These are phyloP conservation scores for Mycena pura DNA, from an alignment of 768 basidiomycete species.

Conservation along the genomic window DNA sequence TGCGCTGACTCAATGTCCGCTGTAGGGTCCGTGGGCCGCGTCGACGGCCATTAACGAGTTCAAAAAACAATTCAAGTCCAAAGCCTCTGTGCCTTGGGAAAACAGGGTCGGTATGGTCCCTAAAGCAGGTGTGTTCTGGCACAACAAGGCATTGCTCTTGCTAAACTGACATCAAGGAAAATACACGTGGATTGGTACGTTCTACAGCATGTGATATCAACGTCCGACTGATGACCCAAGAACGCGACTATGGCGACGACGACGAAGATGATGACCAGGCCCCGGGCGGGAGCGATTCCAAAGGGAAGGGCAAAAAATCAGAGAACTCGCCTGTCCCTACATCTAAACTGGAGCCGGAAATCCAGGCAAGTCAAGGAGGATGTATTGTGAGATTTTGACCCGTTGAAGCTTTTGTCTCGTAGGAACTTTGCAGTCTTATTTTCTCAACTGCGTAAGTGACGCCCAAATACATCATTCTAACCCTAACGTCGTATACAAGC, in stretches of 20 bases:
- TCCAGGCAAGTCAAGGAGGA: slow-evolving; percentile 44
- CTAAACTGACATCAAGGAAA: slow-evolving; percentile 48
- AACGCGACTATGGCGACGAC: slow-evolving; percentile 61
- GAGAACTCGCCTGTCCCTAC: slow-evolving; percentile 48
- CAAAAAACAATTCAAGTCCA: slow-evolving; percentile 66
- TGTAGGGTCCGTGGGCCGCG: slow-evolving; percentile 55
- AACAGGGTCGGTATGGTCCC: slow-evolving; percentile 56
- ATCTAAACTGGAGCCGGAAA: slow-evolving; percentile 48
- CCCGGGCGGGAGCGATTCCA: slow-evolving; percentile 21
- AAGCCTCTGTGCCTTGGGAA: slow-evolving; percentile 59
- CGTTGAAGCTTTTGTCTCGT: neutral
- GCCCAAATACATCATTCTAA: neutral
- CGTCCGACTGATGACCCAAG: slow-evolving; percentile 32
- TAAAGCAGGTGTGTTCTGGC: slow-evolving; percentile 47
- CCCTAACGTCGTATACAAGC: slow-evolving; percentile 34
- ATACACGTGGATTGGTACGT: slow-evolving; percentile 64
- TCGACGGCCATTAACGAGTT: slow-evolving; percentile 54
- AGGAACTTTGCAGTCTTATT: slow-evolving; percentile 58
- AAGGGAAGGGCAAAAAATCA: slow-evolving; percentile 30
- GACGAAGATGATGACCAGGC: slow-evolving; percentile 43
- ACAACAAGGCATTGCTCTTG: neutral
- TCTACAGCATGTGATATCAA: neutral
- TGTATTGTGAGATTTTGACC: neutral
- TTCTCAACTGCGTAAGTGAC: slow-evolving; percentile 52
- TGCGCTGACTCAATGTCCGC: neutral